Percentiles rank a stretch among this genome's conserved stretches.
Conservation (phyloP, 768 basidiomycete species). For the Leccinum olivaceopallidum region DNA sequence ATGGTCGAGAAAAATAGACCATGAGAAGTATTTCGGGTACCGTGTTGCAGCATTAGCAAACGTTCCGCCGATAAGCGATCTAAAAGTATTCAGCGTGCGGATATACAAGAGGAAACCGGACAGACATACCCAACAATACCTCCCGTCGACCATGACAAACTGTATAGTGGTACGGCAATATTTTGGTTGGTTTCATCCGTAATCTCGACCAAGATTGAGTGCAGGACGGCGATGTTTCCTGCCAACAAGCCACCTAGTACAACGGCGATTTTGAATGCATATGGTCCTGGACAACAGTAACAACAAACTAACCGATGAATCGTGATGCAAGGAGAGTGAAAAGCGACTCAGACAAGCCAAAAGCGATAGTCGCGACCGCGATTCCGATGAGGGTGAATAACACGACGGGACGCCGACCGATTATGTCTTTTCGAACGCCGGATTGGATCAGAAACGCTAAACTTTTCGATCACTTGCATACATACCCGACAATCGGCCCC, state of each 20-base stretch:
- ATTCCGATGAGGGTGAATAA: conserved; percentile 4
- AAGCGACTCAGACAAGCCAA: conserved; percentile 16
- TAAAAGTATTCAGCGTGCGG: not conserved
- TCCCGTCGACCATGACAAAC: conserved; percentile 10
- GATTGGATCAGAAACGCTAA: not conserved
- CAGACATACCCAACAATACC: conserved; percentile 2
- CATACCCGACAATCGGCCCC: conserved; percentile 10
- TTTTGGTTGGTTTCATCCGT: conserved; percentile 17
- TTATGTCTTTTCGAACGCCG: not conserved
- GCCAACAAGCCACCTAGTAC: conserved; percentile 11
- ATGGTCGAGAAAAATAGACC: conserved; percentile 8
- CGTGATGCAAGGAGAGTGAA: conserved; percentile 5
- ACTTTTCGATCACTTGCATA: not conserved
- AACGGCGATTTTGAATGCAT: not conserved
- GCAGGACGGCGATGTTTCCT: conserved; percentile 12
- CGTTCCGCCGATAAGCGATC: conserved; percentile 11
- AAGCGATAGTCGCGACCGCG: conserved; percentile 3
- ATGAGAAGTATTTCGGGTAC: conserved; percentile 10
- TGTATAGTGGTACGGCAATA: conserved; percentile 14
- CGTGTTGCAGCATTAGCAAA: conserved; percentile 12
- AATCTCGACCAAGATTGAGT: conserved; percentile 13
- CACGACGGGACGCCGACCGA: conserved; percentile 9
- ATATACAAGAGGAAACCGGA: not conserved
- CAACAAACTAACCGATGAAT: conserved; percentile 3
- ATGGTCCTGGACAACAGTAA: not conserved